Evolutionary conservation across 192 early-diverging fungal species (phyloP).

Genomic region (Entomortierella beljakovae): DNA sequence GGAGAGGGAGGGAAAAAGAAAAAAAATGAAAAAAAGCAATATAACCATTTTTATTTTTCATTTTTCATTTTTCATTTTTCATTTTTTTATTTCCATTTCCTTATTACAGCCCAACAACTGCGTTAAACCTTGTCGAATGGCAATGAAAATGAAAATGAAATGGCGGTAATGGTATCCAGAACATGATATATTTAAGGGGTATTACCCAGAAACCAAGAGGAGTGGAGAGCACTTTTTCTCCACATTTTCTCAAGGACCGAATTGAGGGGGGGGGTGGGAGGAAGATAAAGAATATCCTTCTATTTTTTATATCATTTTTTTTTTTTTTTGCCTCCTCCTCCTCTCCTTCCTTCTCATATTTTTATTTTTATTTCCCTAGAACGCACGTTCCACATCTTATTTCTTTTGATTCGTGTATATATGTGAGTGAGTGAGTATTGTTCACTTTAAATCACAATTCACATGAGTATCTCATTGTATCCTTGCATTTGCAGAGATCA

Average conservation of each 20-base stretch:
- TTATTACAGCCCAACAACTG: no score
- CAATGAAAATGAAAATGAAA: not conserved
- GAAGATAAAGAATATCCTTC: not conserved
- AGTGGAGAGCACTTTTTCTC: not conserved
- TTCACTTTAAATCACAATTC: not conserved
- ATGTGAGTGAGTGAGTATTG: no score
- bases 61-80: no score
- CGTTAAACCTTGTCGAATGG: no score
- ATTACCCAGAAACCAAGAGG: not conserved
- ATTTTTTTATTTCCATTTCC: no score
- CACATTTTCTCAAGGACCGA: not conserved
- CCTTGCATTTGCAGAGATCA: not conserved
- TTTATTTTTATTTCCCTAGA: not conserved
- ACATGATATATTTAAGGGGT: not conserved
- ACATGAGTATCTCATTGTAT: not conserved
- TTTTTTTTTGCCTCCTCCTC: not conserved
- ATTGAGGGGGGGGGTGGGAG: not conserved
- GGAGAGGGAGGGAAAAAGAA: not conserved
- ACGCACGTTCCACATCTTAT: not conserved
- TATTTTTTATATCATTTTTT: not conserved
- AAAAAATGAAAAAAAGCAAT: not conserved
- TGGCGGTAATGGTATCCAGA: not conserved
- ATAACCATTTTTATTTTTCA: no score
- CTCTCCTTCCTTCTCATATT: not conserved
- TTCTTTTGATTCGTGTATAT: not conserved